Base-by-base conservation (phyloP, 148 eudicot species). In the Chenopodium formosanum region DNA sequence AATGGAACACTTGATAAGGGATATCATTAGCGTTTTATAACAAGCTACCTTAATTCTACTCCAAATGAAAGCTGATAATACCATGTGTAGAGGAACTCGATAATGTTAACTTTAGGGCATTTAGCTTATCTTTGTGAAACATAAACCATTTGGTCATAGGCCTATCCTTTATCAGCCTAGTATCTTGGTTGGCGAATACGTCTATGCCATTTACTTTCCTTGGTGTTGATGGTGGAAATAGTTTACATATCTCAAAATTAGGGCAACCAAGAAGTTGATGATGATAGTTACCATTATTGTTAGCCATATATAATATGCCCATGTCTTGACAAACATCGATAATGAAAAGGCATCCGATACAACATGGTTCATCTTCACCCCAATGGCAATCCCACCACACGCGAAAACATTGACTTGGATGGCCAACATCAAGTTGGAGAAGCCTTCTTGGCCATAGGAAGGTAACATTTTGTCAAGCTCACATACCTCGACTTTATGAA, bases 351-450 rank as follows among this genome's bases (percentile, higher is more conserved):
- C 91, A 74, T 89, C 91, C 8, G 81, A 74, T 29, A 85, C 27
- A 70, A 76, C 84, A 70, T 89, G 91, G 11, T 74, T 85, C 20
- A 90, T 47, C 4, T 52, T 63, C 0, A 76, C 32, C 2, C 80
- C 80, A 3, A 88, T 71, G 2, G 83, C 89, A 2, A 83, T 0
- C 3, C 92, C 90, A 74, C 89, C 88, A 52, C 89, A 88, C 0
- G 56, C 25, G 68, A 90, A 90, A 23, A 46, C 48, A 37, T 32
- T 32, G 1, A 32, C 34, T 32, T 32, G 34, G 34, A 32, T 32
- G 34, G 34, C 34, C 34, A 32, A 85, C 75, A 81, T 72, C 14
- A 66, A 67, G 40, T 4, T 68, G 1, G 74, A 48, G 29, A 3
- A 50, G 17, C 81, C 73, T 44, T 37, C 40, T 31, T 46, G n/a